Evolutionary conservation across 2,329 filamentous ascomycete genomes (phyloP).

Genomic region (Colletotrichum spinosum): DNA sequence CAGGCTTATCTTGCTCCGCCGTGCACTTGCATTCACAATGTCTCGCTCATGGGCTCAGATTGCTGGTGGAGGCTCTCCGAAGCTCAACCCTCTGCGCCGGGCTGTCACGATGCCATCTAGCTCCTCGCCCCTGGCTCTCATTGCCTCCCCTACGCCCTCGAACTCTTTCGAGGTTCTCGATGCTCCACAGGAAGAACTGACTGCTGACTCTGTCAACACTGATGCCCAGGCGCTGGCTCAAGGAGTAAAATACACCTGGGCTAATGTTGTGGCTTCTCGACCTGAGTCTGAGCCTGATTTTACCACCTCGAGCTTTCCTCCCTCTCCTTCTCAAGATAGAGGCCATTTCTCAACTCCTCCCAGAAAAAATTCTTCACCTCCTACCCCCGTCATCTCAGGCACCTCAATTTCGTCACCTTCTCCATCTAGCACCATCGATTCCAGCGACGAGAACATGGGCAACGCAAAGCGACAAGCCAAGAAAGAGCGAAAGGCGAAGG

Average conservation of each 20-base stretch:
- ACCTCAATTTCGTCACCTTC: too few species aligned
- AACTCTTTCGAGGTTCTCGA: background rate
- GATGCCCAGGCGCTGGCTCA: background rate
- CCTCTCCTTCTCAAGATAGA: background rate
- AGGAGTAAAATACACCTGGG: constrained; percentile 1
- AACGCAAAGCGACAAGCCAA: background rate
- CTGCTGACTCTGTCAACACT: background rate
- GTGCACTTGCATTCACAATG: background rate
- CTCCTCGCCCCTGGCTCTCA: background rate
- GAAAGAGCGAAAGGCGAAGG: background rate
- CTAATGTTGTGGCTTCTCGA: background rate
- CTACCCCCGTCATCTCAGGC: too few species aligned
- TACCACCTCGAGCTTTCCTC: background rate
- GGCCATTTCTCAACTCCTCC: background rate
- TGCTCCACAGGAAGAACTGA: background rate
- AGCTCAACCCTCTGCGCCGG: constrained; percentile 3
- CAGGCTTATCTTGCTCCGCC: background rate
- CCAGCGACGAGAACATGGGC: background rate
- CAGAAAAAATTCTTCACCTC: too few species aligned
- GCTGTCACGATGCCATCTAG: background rate
- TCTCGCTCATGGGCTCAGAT: constrained; percentile 24
- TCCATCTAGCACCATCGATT: too few species aligned
- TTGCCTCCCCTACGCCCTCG: background rate
- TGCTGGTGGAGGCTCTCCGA: background rate
- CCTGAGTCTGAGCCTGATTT: background rate